Evolutionary conservation across 129 eudicot species (phyloP).

Genomic region (Calendula officinalis): DNA sequence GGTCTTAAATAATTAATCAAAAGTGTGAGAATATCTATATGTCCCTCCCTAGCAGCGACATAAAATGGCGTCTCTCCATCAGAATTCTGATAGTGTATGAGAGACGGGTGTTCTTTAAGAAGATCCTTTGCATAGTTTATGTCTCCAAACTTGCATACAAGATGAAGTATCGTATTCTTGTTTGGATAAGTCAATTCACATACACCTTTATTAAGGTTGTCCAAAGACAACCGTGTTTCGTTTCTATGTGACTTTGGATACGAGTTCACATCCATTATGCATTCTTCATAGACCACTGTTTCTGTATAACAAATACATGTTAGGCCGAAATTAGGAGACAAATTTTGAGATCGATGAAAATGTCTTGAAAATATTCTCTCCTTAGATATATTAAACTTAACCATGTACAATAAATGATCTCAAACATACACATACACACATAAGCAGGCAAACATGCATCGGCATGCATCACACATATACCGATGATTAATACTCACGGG

Average conservation of each 20-base stretch:
- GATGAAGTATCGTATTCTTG: conserved; percentile 24
- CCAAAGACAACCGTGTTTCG: not conserved
- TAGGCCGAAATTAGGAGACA: no score
- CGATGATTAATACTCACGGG: no score
- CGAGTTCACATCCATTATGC: not conserved
- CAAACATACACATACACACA: no score
- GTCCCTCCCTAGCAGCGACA: not conserved
- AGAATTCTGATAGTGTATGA: not conserved
- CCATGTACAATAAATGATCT: no score
- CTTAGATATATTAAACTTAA: no score
- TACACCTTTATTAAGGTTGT: not conserved
- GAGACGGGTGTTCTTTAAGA: not conserved
- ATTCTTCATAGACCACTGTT: no score
- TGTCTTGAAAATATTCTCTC: no score
- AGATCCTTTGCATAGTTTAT: not conserved
- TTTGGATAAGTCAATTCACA: conserved; percentile 1
- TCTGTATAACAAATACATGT: no score
- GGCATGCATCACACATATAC: no score
- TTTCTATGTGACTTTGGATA: not conserved
- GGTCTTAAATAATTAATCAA: not conserved
- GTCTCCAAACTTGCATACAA: conserved; percentile 20
- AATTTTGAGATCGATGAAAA: no score
- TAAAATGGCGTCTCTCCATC: conserved; percentile 7
- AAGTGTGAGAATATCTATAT: not conserved
- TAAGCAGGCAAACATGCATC: no score